These are phyloP conservation scores for Chaetomium olivaceum DNA, from an alignment of 2,329 filamentous ascomycete genomes.

Conservation along the genomic window DNA sequence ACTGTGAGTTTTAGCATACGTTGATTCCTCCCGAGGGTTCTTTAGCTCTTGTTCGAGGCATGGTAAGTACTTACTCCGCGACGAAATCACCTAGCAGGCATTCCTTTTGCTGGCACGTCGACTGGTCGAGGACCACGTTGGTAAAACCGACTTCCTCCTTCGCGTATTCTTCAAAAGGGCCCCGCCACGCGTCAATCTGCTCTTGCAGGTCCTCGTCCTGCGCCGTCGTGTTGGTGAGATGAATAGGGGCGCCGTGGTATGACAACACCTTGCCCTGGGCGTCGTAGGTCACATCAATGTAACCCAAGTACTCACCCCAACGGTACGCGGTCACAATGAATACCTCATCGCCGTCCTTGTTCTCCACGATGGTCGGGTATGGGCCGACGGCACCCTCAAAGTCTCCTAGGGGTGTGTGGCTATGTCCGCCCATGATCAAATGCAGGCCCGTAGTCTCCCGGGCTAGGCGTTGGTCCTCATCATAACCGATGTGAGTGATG, in stretches of 20 bases:
- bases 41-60: neutral
- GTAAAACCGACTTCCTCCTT: constrained; percentile 57
- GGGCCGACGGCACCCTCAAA: constrained; percentile 58
- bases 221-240: constrained; percentile 61
- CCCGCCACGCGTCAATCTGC: constrained; percentile 59
- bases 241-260: constrained; percentile 65
- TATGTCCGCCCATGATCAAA: constrained; percentile 67
- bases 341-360: constrained; percentile 64
- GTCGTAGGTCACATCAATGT: constrained; percentile 67
- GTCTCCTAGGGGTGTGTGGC: constrained; percentile 60
- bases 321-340: constrained; percentile 68
- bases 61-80: constrained; percentile 44
- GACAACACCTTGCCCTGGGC: constrained; percentile 59
- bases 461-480: constrained; percentile 62
- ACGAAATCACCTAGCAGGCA: constrained; percentile 60
- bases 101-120: constrained; percentile 57
- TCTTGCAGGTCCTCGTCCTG: constrained; percentile 59
- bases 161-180: constrained; percentile 61
- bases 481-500: constrained; percentile 68
- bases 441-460: constrained; percentile 61
- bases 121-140: constrained; percentile 59
- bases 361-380: constrained; percentile 64
- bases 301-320: constrained; percentile 69
- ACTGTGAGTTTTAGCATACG: constrained; percentile 38
- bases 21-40: neutral